Evolutionary conservation across 2,329 filamentous ascomycete genomes (phyloP).

Genomic region (Rhexocercosporidium sp.): DNA sequence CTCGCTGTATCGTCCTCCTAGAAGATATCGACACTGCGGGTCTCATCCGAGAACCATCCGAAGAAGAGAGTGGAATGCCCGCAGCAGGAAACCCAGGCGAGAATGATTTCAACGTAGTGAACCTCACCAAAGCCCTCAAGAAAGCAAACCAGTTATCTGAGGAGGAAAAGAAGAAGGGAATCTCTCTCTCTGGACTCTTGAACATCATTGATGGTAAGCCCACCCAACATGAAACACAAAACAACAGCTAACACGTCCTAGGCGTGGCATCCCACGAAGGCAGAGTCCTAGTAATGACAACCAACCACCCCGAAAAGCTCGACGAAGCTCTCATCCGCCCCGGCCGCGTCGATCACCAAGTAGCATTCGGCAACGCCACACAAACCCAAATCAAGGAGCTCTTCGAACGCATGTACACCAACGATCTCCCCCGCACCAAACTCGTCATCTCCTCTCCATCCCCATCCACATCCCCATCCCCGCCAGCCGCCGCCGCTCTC

Average conservation of each 20-base stretch:
- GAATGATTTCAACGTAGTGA: constrained; percentile 45
- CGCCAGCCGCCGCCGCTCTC: neutral
- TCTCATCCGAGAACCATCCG: constrained; percentile 50
- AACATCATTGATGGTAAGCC: constrained; percentile 66
- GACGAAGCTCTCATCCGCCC: constrained; percentile 77
- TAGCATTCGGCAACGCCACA: constrained; percentile 66
- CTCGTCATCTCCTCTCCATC: constrained; percentile 14
- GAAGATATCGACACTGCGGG: constrained; percentile 74
- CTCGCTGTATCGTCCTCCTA: constrained; percentile 67
- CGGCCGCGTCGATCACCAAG: constrained; percentile 73
- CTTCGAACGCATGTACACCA: constrained; percentile 64
- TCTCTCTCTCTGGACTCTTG: constrained; percentile 78
- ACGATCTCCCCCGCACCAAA: constrained; percentile 43
- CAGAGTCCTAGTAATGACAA: constrained; percentile 81
- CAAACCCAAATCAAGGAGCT: constrained; percentile 59
- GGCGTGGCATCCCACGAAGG: constrained; percentile 79
- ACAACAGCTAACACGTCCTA: constrained; percentile 17
- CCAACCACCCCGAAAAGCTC: constrained; percentile 74
- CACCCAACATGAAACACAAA: neutral
- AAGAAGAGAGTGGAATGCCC: constrained; percentile 27
- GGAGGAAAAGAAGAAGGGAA: constrained; percentile 48
- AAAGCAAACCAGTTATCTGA: constrained; percentile 45
- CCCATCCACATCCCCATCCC: neutral
- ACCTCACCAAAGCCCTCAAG: constrained; percentile 51
- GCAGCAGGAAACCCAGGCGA: constrained; percentile 19